Evolutionary conservation across 768 basidiomycete genomes (phyloP).

Genomic region (Phaffia australis): DNA sequence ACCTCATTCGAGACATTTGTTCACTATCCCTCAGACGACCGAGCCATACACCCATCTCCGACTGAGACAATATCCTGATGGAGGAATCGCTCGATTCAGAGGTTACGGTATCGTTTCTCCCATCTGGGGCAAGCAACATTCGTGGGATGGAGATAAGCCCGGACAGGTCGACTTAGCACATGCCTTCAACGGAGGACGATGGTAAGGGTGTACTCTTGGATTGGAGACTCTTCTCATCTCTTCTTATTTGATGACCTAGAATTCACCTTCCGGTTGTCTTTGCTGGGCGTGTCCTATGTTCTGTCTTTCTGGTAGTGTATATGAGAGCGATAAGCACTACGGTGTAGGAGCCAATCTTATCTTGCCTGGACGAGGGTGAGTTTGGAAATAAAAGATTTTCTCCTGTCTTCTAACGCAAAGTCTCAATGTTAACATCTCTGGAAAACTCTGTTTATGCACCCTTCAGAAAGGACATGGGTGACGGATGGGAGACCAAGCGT

Average conservation of each 20-base stretch:
- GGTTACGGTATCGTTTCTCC: slow-evolving; percentile 65
- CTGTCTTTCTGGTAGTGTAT: slow-evolving; percentile 39
- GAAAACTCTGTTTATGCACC: neutral
- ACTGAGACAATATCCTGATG: slow-evolving; percentile 91
- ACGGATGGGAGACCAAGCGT: slow-evolving; percentile 96
- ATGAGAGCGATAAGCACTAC: slow-evolving; percentile 87
- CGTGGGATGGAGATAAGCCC: slow-evolving; percentile 9
- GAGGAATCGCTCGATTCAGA: slow-evolving; percentile 88
- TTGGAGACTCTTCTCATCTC: too few relatives aligned
- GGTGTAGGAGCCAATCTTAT: slow-evolving; percentile 84
- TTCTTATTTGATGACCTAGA: too few relatives aligned
- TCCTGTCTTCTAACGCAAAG: neutral
- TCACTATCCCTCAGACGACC: slow-evolving; percentile 52
- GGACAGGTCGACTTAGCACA: slow-evolving; percentile 70
- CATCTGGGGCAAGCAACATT: slow-evolving; percentile 9
- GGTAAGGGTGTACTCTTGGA: slow-evolving; percentile 32
- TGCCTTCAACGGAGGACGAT: slow-evolving; percentile 76
- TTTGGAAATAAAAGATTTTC: neutral
- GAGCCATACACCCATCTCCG: slow-evolving; percentile 63
- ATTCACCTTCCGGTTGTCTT: too few relatives aligned
- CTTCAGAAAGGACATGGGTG: slow-evolving; percentile 68
- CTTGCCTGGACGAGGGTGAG: slow-evolving; percentile 66
- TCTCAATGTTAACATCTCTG: slow-evolving; percentile 39
- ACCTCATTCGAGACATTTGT: slow-evolving; percentile 79
- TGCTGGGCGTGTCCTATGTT: too few relatives aligned